Evolutionary conservation across 2,329 filamentous ascomycete species (phyloP).

Genomic region (Sporothrix pseudoabietina): DNA sequence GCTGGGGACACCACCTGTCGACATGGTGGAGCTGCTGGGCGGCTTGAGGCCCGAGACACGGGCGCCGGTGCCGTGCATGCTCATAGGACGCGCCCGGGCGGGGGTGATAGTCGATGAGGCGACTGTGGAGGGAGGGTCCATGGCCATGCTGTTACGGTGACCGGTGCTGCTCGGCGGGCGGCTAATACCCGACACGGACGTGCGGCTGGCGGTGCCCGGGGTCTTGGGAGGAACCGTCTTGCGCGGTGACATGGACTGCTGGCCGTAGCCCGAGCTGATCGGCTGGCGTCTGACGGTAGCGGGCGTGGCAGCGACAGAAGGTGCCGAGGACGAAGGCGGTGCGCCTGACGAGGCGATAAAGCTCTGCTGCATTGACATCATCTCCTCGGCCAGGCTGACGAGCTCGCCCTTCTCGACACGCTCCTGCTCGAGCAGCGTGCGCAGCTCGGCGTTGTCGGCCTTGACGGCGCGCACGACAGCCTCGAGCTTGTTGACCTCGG

Average conservation of each 20-base stretch:
- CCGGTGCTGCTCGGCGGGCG: constrained; percentile 30
- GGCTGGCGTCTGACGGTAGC: neutral
- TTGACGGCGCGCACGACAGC: constrained; percentile 71
- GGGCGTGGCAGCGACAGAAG: neutral
- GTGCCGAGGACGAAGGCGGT: neutral
- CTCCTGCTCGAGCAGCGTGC: constrained; percentile 69
- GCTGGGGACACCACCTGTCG: constrained; percentile 47
- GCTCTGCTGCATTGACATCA: constrained; percentile 68
- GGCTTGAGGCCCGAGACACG: constrained; percentile 59
- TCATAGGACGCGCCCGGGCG: constrained; percentile 33
- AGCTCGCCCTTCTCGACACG: constrained; percentile 82
- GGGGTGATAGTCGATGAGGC: constrained; percentile 37
- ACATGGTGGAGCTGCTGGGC: constrained; percentile 50
- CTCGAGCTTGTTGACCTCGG: constrained; percentile 73
- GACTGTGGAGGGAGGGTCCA: constrained; percentile 24
- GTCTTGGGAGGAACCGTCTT: constrained; percentile 27
- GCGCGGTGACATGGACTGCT: constrained; percentile 26
- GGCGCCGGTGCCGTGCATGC: constrained; percentile 33
- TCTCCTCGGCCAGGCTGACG: constrained; percentile 78
- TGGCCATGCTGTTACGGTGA: constrained; percentile 35
- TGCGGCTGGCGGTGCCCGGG: constrained; percentile 26
- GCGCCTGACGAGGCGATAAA: constrained; percentile 38
- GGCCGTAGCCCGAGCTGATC: constrained; percentile 14
- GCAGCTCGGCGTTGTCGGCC: constrained; percentile 67
- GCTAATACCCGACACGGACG: constrained; percentile 35